Evolutionary conservation across 1,139 yeast genomes (phyloP), one percentile per base, ranked within the genome.

Genomic region (Suhomyces taliae): DNA sequence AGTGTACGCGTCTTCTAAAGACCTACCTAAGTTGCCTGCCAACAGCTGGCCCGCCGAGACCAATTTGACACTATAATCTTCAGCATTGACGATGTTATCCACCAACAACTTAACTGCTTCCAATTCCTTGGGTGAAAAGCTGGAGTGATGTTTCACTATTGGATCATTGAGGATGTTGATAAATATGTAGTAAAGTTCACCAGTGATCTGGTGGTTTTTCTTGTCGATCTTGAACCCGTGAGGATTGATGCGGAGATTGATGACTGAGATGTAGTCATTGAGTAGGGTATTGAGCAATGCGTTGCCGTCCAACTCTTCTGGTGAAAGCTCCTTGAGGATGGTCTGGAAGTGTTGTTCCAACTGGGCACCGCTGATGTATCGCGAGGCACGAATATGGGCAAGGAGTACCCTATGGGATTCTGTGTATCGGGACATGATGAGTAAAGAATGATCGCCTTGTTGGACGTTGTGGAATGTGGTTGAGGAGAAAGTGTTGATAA

Each of bases 221-320:
- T 69, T 65, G 34, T 69, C 76, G 12, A 83, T 66, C 49, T 72
- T 76, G 54, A 79, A 73, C 8, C 81, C 81, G 27, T 77, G 64
- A 1, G 60, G 58, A 1, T 65, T 66, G 14, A 82, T 61, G 12
- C 62, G 62, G 12, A 53, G 48, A 60, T 79, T 79, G 52, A 79
- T 76, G 19, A 59, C 45, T 6, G 77, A 63, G 4, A 79, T 60
- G 39, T 61, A 58, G 8, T 58, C 52, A 38, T 64, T 62, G 32
- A 70, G 57, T 5, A 43, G 39, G 40, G 53, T 33, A 44, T 54
- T 53, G 24, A 43, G 12, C 12, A 45, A 14, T 12, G 39, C 33
- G 36, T 40, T 43, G 19, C 52, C 37, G 19, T 45, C 48, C 10
- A 46, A 32, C 4, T 43, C 45, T 15, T 47, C 43, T 2, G 50